Conservation (phyloP, 2,329 filamentous ascomycete genomes). For the Cadophora luteo-olivacea region DNA sequence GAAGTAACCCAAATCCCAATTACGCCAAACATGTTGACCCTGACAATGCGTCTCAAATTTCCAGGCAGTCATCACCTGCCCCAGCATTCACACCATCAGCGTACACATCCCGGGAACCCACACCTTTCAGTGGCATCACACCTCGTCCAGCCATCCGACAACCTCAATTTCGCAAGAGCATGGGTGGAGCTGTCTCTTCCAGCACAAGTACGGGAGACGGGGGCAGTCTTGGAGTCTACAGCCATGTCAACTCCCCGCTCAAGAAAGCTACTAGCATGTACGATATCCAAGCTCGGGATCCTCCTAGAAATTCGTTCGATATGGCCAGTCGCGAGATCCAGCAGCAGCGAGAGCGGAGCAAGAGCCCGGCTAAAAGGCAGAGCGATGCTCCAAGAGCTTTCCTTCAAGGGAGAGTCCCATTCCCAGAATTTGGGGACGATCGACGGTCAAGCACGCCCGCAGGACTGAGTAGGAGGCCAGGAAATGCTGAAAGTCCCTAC, state of each 20-base stretch:
- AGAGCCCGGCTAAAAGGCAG: slow-evolving; percentile 40
- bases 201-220: slow-evolving; percentile 59
- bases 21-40: slow-evolving; percentile 77
- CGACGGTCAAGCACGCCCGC: slow-evolving; percentile 36
- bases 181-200: slow-evolving; percentile 42
- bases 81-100: slow-evolving; percentile 46
- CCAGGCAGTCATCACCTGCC: slow-evolving; percentile 44
- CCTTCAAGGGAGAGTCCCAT: slow-evolving; percentile 22
- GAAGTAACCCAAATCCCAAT: slow-evolving; percentile 82
- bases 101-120: slow-evolving; percentile 44
- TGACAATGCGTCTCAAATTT: slow-evolving; percentile 53
- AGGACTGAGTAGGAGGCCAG: slow-evolving; percentile 27
- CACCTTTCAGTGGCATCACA: slow-evolving; percentile 47
- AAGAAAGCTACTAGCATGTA: slow-evolving; percentile 75
- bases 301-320: slow-evolving; percentile 65
- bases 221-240: slow-evolving; percentile 81
- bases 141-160: slow-evolving; percentile 55
- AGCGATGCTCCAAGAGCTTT: slow-evolving; percentile 28
- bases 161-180: slow-evolving; percentile 57
- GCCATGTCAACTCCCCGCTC: slow-evolving; percentile 81
- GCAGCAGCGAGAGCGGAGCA: slow-evolving; percentile 40
- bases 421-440: slow-evolving; percentile 31
- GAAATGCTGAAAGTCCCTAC: slow-evolving; percentile 36
- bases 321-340: slow-evolving; percentile 55
- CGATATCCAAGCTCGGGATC: slow-evolving; percentile 56